Base-by-base conservation (phyloP, 2,329 filamentous ascomycete genomes). In the Phyllachora maydis region DNA sequence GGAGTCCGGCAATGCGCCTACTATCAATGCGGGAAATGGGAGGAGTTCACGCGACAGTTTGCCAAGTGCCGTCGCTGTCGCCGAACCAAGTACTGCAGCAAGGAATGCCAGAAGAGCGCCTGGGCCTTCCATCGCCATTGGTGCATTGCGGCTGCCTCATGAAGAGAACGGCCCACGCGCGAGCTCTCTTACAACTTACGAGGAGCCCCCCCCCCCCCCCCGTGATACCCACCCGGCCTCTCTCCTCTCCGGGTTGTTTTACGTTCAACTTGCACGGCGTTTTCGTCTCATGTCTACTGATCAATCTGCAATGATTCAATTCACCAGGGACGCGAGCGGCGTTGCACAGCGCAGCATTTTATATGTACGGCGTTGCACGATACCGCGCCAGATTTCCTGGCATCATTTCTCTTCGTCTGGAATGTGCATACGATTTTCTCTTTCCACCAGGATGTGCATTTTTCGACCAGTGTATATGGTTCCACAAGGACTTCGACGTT, bases 41-140 rank as follows among this genome's bases (percentile, higher is more conserved):
- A 98, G 47, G 78, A 93, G 49, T 93, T 70, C 45, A 83, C 85
- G 18, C 70, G 88, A 30, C 85, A 98, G 44, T 98, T 98, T 47
- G 88, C 88, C 36, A 98, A 98, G 52, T 98, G 88, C 52, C 73
- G 88, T 34, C 73, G 88, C 33, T 98, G 88, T 53, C 71, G 88
- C 36, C 71, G 88, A 34, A 98, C 88, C 31, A 98, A 98, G 49
- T 93, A 93, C 55, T 98, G 88, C 69, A 93, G 83, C 64, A 98
- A 98, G 51, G 88, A 98, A 49, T 98, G 88, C 50, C 88, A 98
- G 52, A 95, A 95, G 59, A 90, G 79, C 37, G 90, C 88, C 7
- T 98, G 88, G 88, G 82, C 88, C 14, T 95, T 82, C 50, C 88
- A 98, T 46, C 72, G 88, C 30, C 90, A 95, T 52, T 98, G 88